Percentiles rank a stretch among this genome's conserved stretches.
These are phyloP conservation scores for Syzygium syzygioides DNA, from an alignment of 441 rosid species.

Conservation along the genomic window DNA sequence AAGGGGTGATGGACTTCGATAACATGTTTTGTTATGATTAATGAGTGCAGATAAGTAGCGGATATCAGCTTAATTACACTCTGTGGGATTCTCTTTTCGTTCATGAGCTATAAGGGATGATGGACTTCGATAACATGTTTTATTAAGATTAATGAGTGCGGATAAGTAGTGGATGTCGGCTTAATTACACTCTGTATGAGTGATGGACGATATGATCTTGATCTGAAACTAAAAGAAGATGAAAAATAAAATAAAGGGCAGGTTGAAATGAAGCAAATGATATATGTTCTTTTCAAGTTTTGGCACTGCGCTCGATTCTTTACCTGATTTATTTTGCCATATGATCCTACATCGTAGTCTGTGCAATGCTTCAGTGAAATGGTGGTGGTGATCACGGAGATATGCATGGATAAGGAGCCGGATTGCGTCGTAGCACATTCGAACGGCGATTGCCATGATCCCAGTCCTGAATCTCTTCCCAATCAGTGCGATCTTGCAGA, in stretches of 20 bases:
- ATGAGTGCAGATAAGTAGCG: not conserved
- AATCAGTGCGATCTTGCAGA: slow-evolving; percentile 34
- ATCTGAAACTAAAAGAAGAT: not conserved
- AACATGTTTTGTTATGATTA: not conserved
- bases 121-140: not conserved
- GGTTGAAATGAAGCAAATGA: not conserved
- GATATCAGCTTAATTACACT: not conserved
- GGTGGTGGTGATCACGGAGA: slow-evolving; percentile 60
- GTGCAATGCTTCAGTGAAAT: slow-evolving; percentile 30
- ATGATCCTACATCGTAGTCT: not conserved
- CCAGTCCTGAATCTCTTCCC: slow-evolving; percentile 34
- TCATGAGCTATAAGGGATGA: no score
- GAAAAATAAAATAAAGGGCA: not conserved
- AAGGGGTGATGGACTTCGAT: not conserved
- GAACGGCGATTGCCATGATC: slow-evolving; percentile 35
- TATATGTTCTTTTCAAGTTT: not conserved
- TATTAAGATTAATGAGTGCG: not conserved
- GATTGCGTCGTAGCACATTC: slow-evolving; percentile 49
- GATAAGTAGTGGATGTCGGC: not conserved
- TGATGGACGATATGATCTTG: not conserved
- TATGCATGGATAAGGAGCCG: slow-evolving; percentile 84
- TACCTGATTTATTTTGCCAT: not conserved
- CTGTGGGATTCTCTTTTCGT: not conserved
- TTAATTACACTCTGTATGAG: not conserved
- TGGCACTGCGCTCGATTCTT: not conserved